Conservation (phyloP, 2,329 filamentous ascomycete genomes). For the Botrytis pseudocinerea region DNA sequence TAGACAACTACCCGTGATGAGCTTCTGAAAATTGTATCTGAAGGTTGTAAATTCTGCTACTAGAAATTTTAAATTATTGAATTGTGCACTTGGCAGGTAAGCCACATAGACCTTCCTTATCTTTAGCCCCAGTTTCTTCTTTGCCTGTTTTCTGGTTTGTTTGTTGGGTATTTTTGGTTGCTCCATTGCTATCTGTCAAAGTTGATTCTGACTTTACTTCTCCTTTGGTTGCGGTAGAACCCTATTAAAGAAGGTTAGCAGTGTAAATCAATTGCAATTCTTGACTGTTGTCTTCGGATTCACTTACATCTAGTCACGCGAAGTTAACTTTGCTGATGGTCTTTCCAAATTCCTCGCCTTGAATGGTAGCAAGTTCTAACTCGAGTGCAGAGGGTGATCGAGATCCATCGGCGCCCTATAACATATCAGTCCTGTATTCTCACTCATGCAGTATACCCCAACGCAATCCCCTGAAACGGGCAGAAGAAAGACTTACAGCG, state of each 20-base stretch:
- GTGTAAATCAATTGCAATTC: background rate
- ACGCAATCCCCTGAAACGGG: background rate
- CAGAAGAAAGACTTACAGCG: constrained; percentile 51
- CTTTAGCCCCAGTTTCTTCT: constrained; percentile 40
- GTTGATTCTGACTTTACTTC: constrained; percentile 2
- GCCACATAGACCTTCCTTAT: constrained; percentile 71
- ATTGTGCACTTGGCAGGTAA: constrained; percentile 74
- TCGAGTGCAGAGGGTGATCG: constrained; percentile 77
- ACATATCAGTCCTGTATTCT: constrained; percentile 25
- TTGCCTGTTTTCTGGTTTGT: constrained; percentile 28
- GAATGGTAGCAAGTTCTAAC: constrained; percentile 74
- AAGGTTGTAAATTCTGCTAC: background rate
- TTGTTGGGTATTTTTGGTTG: constrained; percentile 33
- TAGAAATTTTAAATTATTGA: constrained; percentile 38
- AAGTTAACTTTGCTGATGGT: constrained; percentile 69
- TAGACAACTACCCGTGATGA: background rate
- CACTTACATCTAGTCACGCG: constrained; percentile 69
- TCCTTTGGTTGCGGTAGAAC: constrained; percentile 41
- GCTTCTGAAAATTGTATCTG: background rate
- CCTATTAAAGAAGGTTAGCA: constrained; percentile 37
- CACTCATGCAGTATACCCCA: background rate
- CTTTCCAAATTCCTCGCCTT: constrained; percentile 85
- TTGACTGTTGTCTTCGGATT: background rate
- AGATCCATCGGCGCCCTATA: constrained; percentile 68
- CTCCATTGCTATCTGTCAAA: constrained; percentile 3